These are phyloP conservation scores for Aspergillus carlsbadensis DNA, from an alignment of 495 filamentous ascomycete genomes.

Conservation along the genomic window DNA sequence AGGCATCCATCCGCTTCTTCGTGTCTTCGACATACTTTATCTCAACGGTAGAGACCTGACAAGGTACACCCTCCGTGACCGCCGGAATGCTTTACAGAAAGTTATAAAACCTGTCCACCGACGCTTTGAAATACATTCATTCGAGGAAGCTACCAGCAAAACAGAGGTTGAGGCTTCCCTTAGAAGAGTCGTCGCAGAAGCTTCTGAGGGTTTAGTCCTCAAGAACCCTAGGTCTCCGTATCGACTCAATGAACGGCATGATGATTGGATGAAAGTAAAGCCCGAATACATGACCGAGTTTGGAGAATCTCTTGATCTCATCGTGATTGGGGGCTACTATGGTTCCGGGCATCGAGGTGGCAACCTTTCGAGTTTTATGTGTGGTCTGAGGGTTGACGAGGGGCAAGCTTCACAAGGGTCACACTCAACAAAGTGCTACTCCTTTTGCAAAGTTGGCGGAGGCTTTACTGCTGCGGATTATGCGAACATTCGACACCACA, in stretches of 20 bases:
- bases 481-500: conserved; percentile 73
- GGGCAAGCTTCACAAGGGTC: conserved; percentile 50
- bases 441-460: conserved; percentile 95
- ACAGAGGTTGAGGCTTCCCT: conserved; percentile 75
- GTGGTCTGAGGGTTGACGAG: conserved; percentile 76
- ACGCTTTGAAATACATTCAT: conserved; percentile 81
- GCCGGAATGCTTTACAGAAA: conserved; percentile 70
- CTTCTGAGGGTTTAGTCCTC: conserved; percentile 87
- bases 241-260: conserved; percentile 84
- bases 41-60: conserved; percentile 80
- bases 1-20: conserved; percentile 76
- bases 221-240: conserved; percentile 92
- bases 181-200: conserved; percentile 79
- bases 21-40: conserved; percentile 87
- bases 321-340: conserved; percentile 92
- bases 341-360: conserved; percentile 85
- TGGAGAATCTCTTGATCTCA: conserved; percentile 86
- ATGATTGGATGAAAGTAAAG: conserved; percentile 99
- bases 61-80: conserved; percentile 77
- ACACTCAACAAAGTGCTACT: conserved; percentile 74
- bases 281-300: conserved; percentile 98
- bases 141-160: conserved; percentile 61
- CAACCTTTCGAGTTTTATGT: conserved; percentile 78
- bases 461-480: conserved; percentile 88
- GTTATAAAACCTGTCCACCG: conserved; percentile 64